Percentiles rank a stretch among this genome's conserved stretches.
Conservation (phyloP, 495 filamentous ascomycete species). For the Tetracladium marchalianum region DNA sequence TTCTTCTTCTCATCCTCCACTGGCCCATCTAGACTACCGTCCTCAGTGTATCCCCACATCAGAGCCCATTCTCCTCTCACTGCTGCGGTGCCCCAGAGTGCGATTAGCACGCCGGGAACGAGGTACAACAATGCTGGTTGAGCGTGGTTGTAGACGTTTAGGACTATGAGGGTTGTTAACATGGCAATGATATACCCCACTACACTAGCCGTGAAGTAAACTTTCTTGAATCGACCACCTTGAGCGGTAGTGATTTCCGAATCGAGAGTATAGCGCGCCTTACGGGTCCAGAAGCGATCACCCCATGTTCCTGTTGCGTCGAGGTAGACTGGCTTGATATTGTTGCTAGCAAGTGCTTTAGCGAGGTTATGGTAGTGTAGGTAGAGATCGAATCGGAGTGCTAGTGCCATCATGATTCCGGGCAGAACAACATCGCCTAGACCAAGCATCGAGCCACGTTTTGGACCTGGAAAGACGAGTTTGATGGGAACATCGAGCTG, state of each 20-base stretch:
- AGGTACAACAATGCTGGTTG: slow-evolving; percentile 92
- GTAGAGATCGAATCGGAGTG: slow-evolving; percentile 84
- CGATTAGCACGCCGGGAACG: slow-evolving; percentile 71
- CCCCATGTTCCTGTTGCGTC: slow-evolving; percentile 65
- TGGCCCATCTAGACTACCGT: slow-evolving; percentile 32
- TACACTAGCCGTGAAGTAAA: slow-evolving; percentile 76
- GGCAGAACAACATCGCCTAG: slow-evolving; percentile 93
- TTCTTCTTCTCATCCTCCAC: slow-evolving; percentile 19
- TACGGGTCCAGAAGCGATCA: slow-evolving; percentile 69
- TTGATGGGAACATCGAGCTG: slow-evolving; percentile 90
- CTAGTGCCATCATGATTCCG: slow-evolving; percentile 80
- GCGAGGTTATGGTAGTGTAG: slow-evolving; percentile 53
- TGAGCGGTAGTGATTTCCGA: slow-evolving; percentile 29
- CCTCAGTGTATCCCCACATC: slow-evolving; percentile 81
- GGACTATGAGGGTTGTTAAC: slow-evolving; percentile 63
- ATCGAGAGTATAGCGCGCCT: slow-evolving; percentile 10
- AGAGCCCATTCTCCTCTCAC: slow-evolving; percentile 54
- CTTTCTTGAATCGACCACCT: slow-evolving; percentile 59
- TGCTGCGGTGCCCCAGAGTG: slow-evolving; percentile 72
- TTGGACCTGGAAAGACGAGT: slow-evolving; percentile 69
- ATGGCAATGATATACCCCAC: slow-evolving; percentile 74
- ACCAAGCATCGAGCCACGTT: slow-evolving; percentile 51
- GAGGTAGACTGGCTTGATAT: slow-evolving; percentile 37
- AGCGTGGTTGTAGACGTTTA: slow-evolving; percentile 68
- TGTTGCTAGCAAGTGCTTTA: slow-evolving; percentile 26